A percentile compares a stretch with the other conserved stretches of the same genome.
Evolutionary conservation across 306 rosid species (phyloP).

Genomic region (Begonia peltatifolia): DNA sequence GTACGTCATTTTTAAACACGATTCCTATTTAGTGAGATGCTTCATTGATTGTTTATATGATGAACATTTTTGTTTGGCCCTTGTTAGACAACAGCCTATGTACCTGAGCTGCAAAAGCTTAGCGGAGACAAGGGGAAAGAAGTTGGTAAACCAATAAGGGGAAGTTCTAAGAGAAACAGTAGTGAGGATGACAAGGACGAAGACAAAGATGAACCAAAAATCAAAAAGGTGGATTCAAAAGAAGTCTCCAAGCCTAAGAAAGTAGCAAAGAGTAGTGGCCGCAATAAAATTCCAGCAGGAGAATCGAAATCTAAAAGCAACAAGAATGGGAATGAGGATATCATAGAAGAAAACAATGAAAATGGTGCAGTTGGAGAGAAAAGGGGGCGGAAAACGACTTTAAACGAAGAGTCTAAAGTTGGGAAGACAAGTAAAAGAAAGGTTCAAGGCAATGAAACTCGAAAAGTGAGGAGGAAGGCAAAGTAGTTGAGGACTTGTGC

Average conservation of each 20-base stretch:
- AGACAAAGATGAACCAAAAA: conserved; percentile 24
- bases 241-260: conserved; percentile 31
- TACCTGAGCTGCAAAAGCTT: conserved; percentile 89
- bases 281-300: conserved; percentile 28
- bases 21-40: not conserved
- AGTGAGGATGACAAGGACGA: conserved; percentile 14
- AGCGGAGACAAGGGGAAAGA: conserved; percentile 36
- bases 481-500: conserved; percentile 21
- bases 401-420: conserved; percentile 17
- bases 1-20: conserved; percentile 33
- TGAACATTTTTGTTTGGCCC: conserved; percentile 10
- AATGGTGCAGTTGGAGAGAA: conserved; percentile 23
- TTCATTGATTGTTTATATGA: conserved; percentile 1
- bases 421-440: conserved; percentile 33
- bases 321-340: conserved; percentile 16
- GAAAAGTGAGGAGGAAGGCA: conserved; percentile 37
- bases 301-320: conserved; percentile 42
- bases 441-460: conserved; percentile 25
- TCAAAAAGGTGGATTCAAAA: conserved; percentile 17
- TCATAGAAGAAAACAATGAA: conserved; percentile 14
- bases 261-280: conserved; percentile 34
- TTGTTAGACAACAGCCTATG: conserved; percentile 70
- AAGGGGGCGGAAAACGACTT: conserved; percentile 13
- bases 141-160: conserved; percentile 30
- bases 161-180: conserved; percentile 24